Evolutionary conservation across 768 basidiomycete genomes (phyloP), one percentile per base, ranked within the genome.

Genomic region (Russula vinacea): DNA sequence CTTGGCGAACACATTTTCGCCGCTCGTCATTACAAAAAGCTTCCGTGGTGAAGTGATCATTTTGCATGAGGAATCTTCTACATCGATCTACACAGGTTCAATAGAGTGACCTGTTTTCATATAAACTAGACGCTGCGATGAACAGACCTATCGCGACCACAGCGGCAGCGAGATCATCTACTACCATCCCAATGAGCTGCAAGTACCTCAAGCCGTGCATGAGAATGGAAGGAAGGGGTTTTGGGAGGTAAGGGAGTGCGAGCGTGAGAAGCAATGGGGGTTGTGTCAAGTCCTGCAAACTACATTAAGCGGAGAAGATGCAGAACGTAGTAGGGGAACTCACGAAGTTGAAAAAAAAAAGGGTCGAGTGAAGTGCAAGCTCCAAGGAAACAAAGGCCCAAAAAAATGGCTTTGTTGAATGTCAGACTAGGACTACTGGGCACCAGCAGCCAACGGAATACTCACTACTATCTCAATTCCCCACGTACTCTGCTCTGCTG

Each of bases 341-440:
- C 71, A 90, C 90, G 65, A 87, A 81, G 62, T 85, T 84, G 14
- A 80, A 81, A 71, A 89, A 85, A 74, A 92, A 83, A 59, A 85
- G 84, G 67, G 86, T 70, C 10, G 90, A 90, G 69, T 92, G 89
- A 50, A 93, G 71, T 22, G 80, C 79, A 26, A 92, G 78, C 68
- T 92, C 83, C 5, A 92, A 72, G 0, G 90, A 87, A 44, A 83
- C 82, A 64, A 92, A 92, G 9, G 83, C 86, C 88, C 88, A 91
- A 73, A 92, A 89, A 76, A 93, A 89, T 1, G 89, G 85, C 90
- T 92, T 42, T 22, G 49, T 42, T 37, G 35, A 19, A 53, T 22
- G 35, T 63, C 47, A 68, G 66, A 56, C 52, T 33, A 57, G 19
- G 17, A 50, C 11, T 14, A 17, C 22, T 40, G 39, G 59, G n/a